These are phyloP conservation scores for Mytilinidion resinicola DNA, from an alignment of 495 filamentous ascomycete species.

Conservation along the genomic window DNA sequence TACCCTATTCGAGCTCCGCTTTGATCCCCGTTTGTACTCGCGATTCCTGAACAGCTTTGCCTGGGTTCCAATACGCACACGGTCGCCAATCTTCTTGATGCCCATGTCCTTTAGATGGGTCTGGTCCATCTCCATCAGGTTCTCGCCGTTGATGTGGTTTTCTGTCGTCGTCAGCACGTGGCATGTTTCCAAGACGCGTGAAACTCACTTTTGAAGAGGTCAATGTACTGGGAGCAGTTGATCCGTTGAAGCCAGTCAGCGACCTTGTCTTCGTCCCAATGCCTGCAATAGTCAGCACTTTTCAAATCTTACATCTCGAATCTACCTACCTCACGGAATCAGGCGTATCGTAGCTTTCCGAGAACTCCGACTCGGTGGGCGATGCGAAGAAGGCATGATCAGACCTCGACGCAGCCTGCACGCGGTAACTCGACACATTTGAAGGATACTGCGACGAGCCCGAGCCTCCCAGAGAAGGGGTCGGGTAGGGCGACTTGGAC, in stretches of 20 bases:
- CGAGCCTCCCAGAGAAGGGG: slow-evolving; percentile 51
- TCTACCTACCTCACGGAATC: slow-evolving; percentile 53
- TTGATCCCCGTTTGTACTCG: slow-evolving; percentile 74
- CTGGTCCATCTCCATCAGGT: slow-evolving; percentile 94
- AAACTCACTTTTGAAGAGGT: slow-evolving; percentile 67
- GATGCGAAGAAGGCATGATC: slow-evolving; percentile 67
- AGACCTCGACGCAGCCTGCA: slow-evolving; percentile 45
- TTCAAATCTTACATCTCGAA: neutral
- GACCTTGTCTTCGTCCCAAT: slow-evolving; percentile 89
- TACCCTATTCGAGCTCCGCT: slow-evolving; percentile 70
- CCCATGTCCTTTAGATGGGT: slow-evolving; percentile 95
- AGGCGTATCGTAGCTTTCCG: slow-evolving; percentile 59
- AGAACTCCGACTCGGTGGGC: slow-evolving; percentile 93
- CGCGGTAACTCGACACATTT: slow-evolving; percentile 50
- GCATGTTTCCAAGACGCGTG: neutral
- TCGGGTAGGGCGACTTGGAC: slow-evolving; percentile 69
- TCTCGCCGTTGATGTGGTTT: slow-evolving; percentile 95
- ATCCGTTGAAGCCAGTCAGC: slow-evolving; percentile 84
- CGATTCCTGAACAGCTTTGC: slow-evolving; percentile 85
- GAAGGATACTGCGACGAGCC: slow-evolving; percentile 47
- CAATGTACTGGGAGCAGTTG: slow-evolving; percentile 87
- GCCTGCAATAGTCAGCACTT: slow-evolving; percentile 36
- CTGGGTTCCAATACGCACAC: slow-evolving; percentile 86
- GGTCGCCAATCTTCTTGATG: slow-evolving; percentile 94
- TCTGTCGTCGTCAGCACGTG: slow-evolving; percentile 38